These are phyloP conservation scores for Cordia subcordata DNA, from an alignment of 257 asterid genomes.

Conservation along the genomic window DNA sequence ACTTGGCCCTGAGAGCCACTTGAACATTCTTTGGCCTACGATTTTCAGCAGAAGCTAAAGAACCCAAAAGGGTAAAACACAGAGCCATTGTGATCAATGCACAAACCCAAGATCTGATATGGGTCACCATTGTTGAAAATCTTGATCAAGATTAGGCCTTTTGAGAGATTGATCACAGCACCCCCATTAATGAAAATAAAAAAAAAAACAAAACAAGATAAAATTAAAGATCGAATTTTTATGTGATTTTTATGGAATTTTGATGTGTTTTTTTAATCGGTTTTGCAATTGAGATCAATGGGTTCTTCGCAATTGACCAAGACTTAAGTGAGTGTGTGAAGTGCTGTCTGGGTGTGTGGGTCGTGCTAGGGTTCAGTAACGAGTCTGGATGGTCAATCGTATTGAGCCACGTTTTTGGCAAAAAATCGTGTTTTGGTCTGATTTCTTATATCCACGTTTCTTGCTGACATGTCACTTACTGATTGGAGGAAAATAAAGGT, in stretches of 20 bases:
- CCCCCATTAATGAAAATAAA: slow-evolving; percentile 22
- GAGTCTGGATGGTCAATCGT: not conserved
- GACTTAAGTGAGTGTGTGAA: not conserved
- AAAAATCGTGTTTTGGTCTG: not conserved
- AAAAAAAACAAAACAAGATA: not conserved
- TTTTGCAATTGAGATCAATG: not conserved
- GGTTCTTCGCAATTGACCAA: slow-evolving; percentile 4
- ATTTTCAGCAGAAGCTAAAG: slow-evolving; percentile 44
- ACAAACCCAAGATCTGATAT: slow-evolving; percentile 60
- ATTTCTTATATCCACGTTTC: slow-evolving; percentile 9
- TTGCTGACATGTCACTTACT: slow-evolving; percentile 11
- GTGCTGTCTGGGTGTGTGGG: not conserved
- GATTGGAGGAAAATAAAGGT: slow-evolving; percentile 13
- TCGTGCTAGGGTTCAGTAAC: not conserved
- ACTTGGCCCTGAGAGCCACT: slow-evolving; percentile 94
- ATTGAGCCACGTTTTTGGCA: not conserved
- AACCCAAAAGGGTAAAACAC: slow-evolving; percentile 29
- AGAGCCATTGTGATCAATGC: slow-evolving; percentile 33
- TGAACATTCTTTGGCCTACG: slow-evolving; percentile 90
- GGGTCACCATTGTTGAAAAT: slow-evolving; percentile 47
- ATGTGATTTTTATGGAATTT: not conserved
- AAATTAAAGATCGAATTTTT: not conserved
- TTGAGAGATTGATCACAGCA: slow-evolving; percentile 25
- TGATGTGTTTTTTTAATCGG: not conserved
- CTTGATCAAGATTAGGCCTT: slow-evolving; percentile 21